Evolutionary conservation across 2,329 filamentous ascomycete species (phyloP), one percentile per base, ranked within the genome.

Genomic region (Pestalotiopsis sp.): DNA sequence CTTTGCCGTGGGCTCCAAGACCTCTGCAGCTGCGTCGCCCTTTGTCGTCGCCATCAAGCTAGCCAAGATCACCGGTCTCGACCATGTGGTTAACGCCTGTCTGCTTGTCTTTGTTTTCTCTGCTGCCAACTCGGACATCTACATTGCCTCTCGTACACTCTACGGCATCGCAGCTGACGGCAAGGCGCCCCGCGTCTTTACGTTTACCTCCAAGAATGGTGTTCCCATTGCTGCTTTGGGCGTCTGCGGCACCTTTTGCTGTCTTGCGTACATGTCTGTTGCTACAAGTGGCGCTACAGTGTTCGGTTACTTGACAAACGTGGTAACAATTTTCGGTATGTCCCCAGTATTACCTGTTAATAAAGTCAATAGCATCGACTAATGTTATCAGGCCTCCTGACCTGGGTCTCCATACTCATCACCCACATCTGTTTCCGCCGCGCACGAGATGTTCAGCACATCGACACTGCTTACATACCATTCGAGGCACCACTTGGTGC

Each of bases 81-180:
- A 87, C 6, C 81, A 88, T 72, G 84, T 90, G 49, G 85, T 89
- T 76, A 90, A 90, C 74, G 87, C 86, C 4, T 80, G 89, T 71
- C 81, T 90, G 39, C 81, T 89, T 49, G 85, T 83, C 1, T 84
- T 86, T 6, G 84, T 86, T 4, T 87, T 89, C 71, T 86, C 83
- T 49, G 86, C 87, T 2, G 87, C 86, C 2, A 89, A 89, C 77
- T 86, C 84, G 59, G 87, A 87, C 72, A 82, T 87, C 69, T 90
- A 87, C 77, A 86, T 84, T 69, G 86, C 86, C n/a, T 88, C 85
- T 58, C 84, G 88, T 61, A 85, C 84, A 69, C 79, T 90, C 6
- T 86, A 87, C 72, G 87, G 87, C 25, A 81, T 90, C 25, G 84
- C 85, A 0, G 78, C 84, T 49, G 86, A 87, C 69, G 84, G 85